A percentile compares a stretch with the other conserved stretches of the same genome.
These are phyloP conservation scores for Starmerella etchellsii DNA, from an alignment of 805 yeast species.

Conservation along the genomic window DNA sequence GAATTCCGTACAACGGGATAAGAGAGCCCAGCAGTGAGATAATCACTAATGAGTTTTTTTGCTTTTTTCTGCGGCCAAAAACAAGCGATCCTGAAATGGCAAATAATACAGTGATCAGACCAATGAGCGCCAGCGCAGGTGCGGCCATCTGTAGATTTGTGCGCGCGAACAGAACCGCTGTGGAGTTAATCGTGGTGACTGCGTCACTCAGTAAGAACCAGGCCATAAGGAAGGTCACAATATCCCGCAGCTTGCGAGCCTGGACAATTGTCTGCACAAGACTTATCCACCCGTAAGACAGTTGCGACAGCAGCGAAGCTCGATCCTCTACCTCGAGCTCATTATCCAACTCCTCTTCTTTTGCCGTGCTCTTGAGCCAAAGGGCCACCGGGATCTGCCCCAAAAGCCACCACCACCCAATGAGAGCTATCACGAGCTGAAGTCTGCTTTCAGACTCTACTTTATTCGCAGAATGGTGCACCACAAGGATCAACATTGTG, in stretches of 20 bases:
- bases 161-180: slow-evolving; percentile 65
- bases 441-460: slow-evolving; percentile 1
- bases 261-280: slow-evolving; percentile 43
- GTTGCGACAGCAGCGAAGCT: slow-evolving; percentile 2
- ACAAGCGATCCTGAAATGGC: slow-evolving; percentile 56
- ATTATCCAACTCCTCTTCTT: slow-evolving; percentile 1
- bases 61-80: slow-evolving; percentile 36
- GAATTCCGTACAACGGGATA: slow-evolving; percentile 59
- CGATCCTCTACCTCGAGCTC: slow-evolving; percentile 6
- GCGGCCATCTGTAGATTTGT: slow-evolving; percentile 59
- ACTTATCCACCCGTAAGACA: slow-evolving; percentile 46
- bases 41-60: slow-evolving; percentile 35
- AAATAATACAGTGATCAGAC: slow-evolving; percentile 50
- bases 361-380: slow-evolving; percentile 31
- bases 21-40: slow-evolving; percentile 45
- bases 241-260: slow-evolving; percentile 49
- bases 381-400: slow-evolving; percentile 52
- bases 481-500: slow-evolving; percentile 39
- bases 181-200: slow-evolving; percentile 62
- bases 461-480: slow-evolving; percentile 28
- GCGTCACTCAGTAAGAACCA: slow-evolving; percentile 73
- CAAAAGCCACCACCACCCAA: slow-evolving; percentile 67
- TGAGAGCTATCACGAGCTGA: slow-evolving; percentile 42
- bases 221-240: slow-evolving; percentile 50
- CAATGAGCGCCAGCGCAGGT: slow-evolving; percentile 48